Evolutionary conservation across 345 rosid species (phyloP), one percentile per base, ranked within the genome.

Genomic region (Murraya koenigii): DNA sequence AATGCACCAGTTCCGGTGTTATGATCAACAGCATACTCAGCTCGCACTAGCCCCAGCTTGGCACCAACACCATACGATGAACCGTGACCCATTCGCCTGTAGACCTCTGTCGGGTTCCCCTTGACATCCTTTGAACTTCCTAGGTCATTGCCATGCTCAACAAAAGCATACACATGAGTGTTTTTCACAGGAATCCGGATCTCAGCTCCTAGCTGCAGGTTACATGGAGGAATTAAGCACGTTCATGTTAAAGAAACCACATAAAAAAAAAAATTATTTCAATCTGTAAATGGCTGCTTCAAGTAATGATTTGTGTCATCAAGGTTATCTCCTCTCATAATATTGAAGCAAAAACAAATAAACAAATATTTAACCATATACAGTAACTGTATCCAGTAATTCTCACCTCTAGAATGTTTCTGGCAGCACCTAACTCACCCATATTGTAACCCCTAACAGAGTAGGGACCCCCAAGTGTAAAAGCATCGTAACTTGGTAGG

Each of bases 371-470:
- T 33, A 23, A 38, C 54, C 35, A 44, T 41, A 77, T 19, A 20
- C 63, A 44, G 58, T 8, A 26, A 35, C 58, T 19, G 47, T 49
- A 74, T 9, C 59, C 38, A 36, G 38, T 22, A 72, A 49, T 66
- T 63, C 83, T 81, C 85, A 94, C 99, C 99, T 94, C 98, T 8
- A 89, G 90, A 65, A 93, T 81, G 84, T 93, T 93, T 81, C 97
- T 86, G 9, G 96, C 94, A 2, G 98, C 94, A 56, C 99, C 99
- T 56, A 94, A 85, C 88, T 97, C 99, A 10, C 98, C 99, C 99
- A 97, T 97, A 86, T 90, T 97, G 91, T 97, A 97, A 66, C 98
- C 99, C 79, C 98, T 88, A 28, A 97, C 98, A 47, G 99, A 97
- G 72, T 97, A 97, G 5, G 98, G 99, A 60, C 98, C 99, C n/a